A percentile compares a stretch with the other conserved stretches of the same genome.
Conservation (phyloP, 2,329 filamentous ascomycete genomes). For the Ophiocordyceps camponoti-leonardi region DNA sequence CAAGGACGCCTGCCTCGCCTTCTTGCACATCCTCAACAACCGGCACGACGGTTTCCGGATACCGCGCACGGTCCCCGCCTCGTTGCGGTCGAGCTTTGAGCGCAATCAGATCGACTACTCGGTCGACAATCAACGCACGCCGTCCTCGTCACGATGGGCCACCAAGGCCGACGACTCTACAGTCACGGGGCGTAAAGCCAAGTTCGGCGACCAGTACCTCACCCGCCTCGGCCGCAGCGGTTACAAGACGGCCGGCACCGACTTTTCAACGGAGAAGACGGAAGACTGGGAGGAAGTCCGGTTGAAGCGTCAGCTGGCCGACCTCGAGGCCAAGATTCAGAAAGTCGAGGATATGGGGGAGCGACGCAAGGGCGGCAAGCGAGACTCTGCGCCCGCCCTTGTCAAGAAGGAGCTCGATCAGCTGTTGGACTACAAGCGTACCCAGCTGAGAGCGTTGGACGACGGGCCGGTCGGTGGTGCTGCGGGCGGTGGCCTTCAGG, state of each 20-base stretch:
- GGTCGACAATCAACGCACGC: slow-evolving; percentile 53
- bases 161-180: slow-evolving; percentile 65
- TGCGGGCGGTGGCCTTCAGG: slow-evolving; percentile 56
- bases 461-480: slow-evolving; percentile 51
- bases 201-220: slow-evolving; percentile 94
- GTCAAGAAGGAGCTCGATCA: slow-evolving; percentile 92
- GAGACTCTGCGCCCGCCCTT: slow-evolving; percentile 70
- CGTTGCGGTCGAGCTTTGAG: slow-evolving; percentile 82
- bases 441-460: slow-evolving; percentile 59
- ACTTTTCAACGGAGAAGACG: slow-evolving; percentile 71
- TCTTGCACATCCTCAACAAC: slow-evolving; percentile 92
- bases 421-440: slow-evolving; percentile 85
- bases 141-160: slow-evolving; percentile 60
- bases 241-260: slow-evolving; percentile 71
- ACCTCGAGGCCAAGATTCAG: slow-evolving; percentile 75
- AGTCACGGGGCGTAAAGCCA: slow-evolving; percentile 75
- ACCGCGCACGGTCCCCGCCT: slow-evolving; percentile 77
- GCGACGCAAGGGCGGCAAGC: slow-evolving; percentile 41
- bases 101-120: slow-evolving; percentile 95
- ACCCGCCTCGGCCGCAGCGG: slow-evolving; percentile 72
- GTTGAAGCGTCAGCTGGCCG: slow-evolving; percentile 77
- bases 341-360: slow-evolving; percentile 62
- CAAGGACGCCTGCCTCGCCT: slow-evolving; percentile 87
- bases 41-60: slow-evolving; percentile 91
- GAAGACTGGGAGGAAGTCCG: slow-evolving; percentile 98